Conservation (phyloP, 106 monocot species). For the Phalaenopsis equestris region DNA sequence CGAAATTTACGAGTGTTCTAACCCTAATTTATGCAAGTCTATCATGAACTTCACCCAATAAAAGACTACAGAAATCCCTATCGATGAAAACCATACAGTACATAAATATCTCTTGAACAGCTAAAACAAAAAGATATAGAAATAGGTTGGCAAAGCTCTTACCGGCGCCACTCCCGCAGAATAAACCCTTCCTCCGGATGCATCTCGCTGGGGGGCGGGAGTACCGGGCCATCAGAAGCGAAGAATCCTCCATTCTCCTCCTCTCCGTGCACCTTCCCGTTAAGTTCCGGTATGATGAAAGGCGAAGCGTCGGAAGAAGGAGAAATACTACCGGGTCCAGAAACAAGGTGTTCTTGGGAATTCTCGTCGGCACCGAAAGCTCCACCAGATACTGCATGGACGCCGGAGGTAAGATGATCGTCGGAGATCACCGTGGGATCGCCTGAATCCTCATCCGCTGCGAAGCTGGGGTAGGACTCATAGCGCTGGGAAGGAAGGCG, state of each 20-base stretch:
- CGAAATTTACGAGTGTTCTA: neutral
- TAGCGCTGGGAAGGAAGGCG: slow-evolving; percentile 9
- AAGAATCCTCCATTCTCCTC: slow-evolving; percentile 10
- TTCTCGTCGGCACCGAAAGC: slow-evolving; percentile 1
- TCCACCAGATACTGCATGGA: neutral
- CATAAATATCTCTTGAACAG: neutral
- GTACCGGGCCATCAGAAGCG: slow-evolving; percentile 8
- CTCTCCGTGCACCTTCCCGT: slow-evolving; percentile 11
- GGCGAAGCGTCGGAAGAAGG: slow-evolving; percentile 14
- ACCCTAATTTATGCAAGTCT: neutral
- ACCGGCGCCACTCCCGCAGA: slow-evolving; percentile 28
- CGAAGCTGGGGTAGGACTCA: slow-evolving; percentile 13
- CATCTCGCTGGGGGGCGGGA: slow-evolving; percentile 22
- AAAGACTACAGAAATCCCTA: neutral
- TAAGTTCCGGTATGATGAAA: slow-evolving; percentile 13
- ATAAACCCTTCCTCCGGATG: slow-evolving; percentile 24
- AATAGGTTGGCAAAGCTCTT: neutral
- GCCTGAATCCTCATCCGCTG: slow-evolving; percentile 9
- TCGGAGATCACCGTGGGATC: slow-evolving; percentile 9
- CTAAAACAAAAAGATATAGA: slow-evolving; percentile 1
- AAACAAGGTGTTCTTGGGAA: neutral
- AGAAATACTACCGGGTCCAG: slow-evolving; percentile 7
- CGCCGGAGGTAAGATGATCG: slow-evolving; percentile 1
- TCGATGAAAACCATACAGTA: neutral
- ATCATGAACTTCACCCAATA: neutral